Evolutionary conservation across 1,139 yeast species (phyloP).

Genomic region (Magnusiomyces suaveolens): DNA sequence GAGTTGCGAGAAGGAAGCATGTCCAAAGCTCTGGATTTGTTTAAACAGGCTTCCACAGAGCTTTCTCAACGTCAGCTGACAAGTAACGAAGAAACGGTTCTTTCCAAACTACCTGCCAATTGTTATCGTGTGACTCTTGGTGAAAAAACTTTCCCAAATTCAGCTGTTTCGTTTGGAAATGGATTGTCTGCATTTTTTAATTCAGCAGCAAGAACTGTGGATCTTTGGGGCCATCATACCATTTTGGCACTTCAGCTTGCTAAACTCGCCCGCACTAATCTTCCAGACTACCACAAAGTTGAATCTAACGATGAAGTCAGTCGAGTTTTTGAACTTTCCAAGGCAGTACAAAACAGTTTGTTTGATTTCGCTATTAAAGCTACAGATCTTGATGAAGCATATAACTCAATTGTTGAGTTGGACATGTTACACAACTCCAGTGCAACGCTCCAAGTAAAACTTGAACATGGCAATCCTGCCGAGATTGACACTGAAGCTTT

Average conservation of each 20-base stretch:
- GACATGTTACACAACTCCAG: constrained; percentile 5
- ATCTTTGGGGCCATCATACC: constrained; percentile 37
- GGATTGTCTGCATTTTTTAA: constrained; percentile 15
- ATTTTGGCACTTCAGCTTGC: constrained; percentile 26
- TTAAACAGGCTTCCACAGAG: constrained; percentile 17
- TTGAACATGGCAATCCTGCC: constrained; percentile 4
- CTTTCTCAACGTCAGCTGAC: constrained; percentile 11
- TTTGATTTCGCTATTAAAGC: constrained; percentile 22
- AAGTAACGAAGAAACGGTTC: constrained; percentile 8
- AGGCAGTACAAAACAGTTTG: constrained; percentile 15
- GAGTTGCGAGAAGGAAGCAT: constrained; percentile 13
- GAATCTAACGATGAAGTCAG: not conserved
- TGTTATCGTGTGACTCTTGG: not conserved
- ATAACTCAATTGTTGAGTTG: constrained; percentile 26
- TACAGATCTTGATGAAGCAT: constrained; percentile 26
- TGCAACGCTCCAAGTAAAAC: constrained; percentile 9
- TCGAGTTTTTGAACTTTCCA: not conserved
- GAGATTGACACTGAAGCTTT: constrained; percentile 4
- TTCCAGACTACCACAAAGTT: constrained; percentile 3
- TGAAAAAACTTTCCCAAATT: not conserved
- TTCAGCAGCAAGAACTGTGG: constrained; percentile 10
- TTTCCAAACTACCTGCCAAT: constrained; percentile 10
- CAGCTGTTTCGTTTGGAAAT: constrained; percentile 12
- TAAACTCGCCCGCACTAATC: constrained; percentile 12
- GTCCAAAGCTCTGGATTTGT: constrained; percentile 17